Evolutionary conservation across 108 stramenopile species (phyloP).

Genomic region (Schizochytrium sp.): DNA sequence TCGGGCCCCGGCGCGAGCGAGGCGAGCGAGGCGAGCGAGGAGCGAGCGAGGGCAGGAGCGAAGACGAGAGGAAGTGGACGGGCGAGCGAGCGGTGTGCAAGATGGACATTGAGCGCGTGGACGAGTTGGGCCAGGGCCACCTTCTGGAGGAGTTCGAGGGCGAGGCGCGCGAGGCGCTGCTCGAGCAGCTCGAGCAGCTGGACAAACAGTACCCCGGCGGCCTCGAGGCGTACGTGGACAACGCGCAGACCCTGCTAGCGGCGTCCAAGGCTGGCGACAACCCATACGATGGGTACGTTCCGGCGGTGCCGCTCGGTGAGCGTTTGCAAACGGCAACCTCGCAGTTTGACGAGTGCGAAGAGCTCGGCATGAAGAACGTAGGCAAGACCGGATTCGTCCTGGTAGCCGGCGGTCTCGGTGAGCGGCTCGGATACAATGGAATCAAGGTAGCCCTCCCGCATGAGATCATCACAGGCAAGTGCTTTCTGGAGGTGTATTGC

Average conservation of each 20-base stretch:
- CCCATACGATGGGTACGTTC: constrained; percentile 85
- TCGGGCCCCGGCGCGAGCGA: too few relatives aligned
- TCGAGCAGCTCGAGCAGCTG: constrained; percentile 61
- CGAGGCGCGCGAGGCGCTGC: neutral
- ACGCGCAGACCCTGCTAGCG: constrained; percentile 69
- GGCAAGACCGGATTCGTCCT: constrained; percentile 38
- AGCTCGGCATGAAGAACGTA: constrained; percentile 11
- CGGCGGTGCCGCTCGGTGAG: constrained; percentile 49
- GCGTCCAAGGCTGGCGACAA: constrained; percentile 77
- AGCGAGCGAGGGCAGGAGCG: too few relatives aligned
- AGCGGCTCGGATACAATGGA: constrained; percentile 83
- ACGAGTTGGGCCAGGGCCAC: constrained; percentile 1
- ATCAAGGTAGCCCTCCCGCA: constrained; percentile 89
- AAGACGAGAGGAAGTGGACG: too few relatives aligned
- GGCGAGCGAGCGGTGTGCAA: too few relatives aligned
- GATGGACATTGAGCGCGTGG: neutral
- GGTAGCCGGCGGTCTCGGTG: constrained; percentile 84
- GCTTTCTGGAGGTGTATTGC: constrained; percentile 78
- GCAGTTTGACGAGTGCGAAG: constrained; percentile 42
- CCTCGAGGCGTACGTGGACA: constrained; percentile 70
- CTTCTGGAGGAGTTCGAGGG: neutral
- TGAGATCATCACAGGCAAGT: constrained; percentile 69
- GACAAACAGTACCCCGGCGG: constrained; percentile 88
- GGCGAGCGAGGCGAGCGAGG: too few relatives aligned
- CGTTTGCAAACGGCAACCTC: neutral